phyloP scores from a whole-genome alignment of 2,329 filamentous ascomycete genomes.

The Colletotrichum graminicola region DNA sequence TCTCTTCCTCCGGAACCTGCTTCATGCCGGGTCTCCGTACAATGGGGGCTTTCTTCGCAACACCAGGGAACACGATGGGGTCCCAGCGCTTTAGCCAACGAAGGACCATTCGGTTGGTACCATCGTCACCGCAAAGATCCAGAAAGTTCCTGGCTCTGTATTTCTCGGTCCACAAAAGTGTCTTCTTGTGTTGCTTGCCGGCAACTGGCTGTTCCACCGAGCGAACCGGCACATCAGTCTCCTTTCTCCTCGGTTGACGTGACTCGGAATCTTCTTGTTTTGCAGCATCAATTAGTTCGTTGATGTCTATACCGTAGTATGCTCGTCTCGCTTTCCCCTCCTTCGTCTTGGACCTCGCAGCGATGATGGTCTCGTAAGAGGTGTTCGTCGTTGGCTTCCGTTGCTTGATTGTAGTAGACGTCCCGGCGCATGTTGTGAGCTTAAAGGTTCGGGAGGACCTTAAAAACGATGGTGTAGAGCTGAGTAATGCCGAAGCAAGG shows the following conservation, averaged over 20 bases:
- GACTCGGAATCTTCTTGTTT: constrained; percentile 66
- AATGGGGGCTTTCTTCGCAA: constrained; percentile 68
- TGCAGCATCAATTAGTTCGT: constrained; percentile 81
- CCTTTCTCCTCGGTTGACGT: constrained; percentile 43
- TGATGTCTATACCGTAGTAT: constrained; percentile 95
- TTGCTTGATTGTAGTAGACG: constrained; percentile 65
- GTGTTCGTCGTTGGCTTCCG: constrained; percentile 60
- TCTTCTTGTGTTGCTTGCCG: constrained; percentile 59
- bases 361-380: constrained; percentile 76
- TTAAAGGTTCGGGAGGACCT: constrained; percentile 51
- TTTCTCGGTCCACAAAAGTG: constrained; percentile 94
- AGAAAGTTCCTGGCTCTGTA: constrained; percentile 93
- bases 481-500: constrained; percentile 5
- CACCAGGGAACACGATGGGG: constrained; percentile 87
- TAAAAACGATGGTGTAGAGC: constrained; percentile 44
- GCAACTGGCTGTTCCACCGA: constrained; percentile 56
- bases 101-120: constrained; percentile 90
- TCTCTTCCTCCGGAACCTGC: constrained; percentile 70
- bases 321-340: constrained; percentile 77
- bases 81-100: constrained; percentile 98
- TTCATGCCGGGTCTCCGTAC: constrained; percentile 57
- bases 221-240: constrained; percentile 51
- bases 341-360: constrained; percentile 74
- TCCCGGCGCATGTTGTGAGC: constrained; percentile 69
- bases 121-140: constrained; percentile 93